These are phyloP conservation scores for Erysimum cheiranthoides DNA, from an alignment of 345 rosid species.

Conservation along the genomic window DNA sequence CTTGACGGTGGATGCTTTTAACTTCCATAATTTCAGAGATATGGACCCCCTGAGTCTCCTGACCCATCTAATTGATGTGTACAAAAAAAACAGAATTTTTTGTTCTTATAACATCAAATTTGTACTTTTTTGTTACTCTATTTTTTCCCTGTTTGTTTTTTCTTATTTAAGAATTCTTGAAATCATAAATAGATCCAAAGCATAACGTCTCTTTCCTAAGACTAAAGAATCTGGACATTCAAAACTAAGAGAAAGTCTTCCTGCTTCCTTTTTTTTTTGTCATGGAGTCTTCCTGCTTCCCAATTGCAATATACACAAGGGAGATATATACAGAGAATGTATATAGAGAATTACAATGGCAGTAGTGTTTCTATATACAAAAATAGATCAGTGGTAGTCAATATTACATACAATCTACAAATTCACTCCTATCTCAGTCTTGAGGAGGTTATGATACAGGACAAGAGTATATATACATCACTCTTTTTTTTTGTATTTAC, in stretches of 20 bases:
- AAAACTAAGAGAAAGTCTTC: neutral
- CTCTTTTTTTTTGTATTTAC: conserved; percentile 39
- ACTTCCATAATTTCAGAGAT: neutral
- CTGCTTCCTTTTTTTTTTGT: no score
- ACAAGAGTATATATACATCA: conserved; percentile 37
- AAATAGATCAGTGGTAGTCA: conserved; percentile 34
- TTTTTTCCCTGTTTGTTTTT: neutral
- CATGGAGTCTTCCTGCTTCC: no score
- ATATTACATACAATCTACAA: conserved; percentile 37
- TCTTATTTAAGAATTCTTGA: neutral
- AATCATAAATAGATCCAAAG: conserved; percentile 4
- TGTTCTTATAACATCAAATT: neutral
- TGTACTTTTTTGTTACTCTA: neutral
- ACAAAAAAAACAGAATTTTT: neutral
- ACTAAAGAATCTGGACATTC: neutral
- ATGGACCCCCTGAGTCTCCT: neutral
- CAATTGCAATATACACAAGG: neutral
- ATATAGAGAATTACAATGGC: conserved; percentile 24
- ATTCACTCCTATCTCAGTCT: conserved; percentile 29
- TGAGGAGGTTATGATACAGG: conserved; percentile 32
- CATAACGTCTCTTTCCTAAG: no score
- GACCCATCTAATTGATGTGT: conserved; percentile 5
- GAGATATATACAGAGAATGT: neutral
- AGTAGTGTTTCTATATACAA: conserved; percentile 32
- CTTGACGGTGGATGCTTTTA: conserved; percentile 31